phyloP scores from a whole-genome alignment of 257 asterid species.

The Mitragyna speciosa region DNA sequence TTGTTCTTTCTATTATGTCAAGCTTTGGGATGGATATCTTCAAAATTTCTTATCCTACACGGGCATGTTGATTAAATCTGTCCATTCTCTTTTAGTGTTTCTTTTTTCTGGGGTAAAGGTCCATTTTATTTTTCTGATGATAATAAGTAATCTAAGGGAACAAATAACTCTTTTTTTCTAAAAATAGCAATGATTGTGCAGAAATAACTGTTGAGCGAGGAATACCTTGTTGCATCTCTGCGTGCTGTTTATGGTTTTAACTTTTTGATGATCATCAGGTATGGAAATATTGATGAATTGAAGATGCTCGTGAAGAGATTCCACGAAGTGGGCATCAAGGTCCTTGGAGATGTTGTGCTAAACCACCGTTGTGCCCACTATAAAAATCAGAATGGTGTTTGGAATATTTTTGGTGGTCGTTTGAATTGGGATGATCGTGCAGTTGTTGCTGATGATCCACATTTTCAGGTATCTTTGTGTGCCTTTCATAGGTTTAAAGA shows the following conservation, averaged over 20 bases:
- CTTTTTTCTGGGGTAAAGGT: not conserved
- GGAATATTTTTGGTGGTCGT: slow-evolving; percentile 97
- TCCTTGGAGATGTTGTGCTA: slow-evolving; percentile 92
- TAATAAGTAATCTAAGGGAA: not conserved
- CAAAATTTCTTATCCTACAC: not conserved
- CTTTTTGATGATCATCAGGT: slow-evolving; percentile 43
- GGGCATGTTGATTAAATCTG: not conserved
- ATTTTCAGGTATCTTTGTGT: slow-evolving; percentile 74
- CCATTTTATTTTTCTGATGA: not conserved
- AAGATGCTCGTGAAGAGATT: slow-evolving; percentile 66
- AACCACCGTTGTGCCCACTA: slow-evolving; percentile 89
- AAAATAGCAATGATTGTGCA: not conserved
- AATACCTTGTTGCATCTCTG: not conserved
- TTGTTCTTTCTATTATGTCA: not conserved
- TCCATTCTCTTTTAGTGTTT: no score
- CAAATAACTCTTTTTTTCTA: not conserved
- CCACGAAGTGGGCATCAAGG: slow-evolving; percentile 70
- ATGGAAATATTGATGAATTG: slow-evolving; percentile 75
- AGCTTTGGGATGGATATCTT: not conserved
- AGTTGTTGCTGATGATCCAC: slow-evolving; percentile 95
- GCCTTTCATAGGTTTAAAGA: not conserved
- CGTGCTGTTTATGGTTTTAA: not conserved
- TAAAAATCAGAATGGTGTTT: slow-evolving; percentile 76
- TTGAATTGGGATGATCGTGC: slow-evolving; percentile 97
- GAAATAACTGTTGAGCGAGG: not conserved